Percentiles rank a stretch among this genome's conserved stretches.
Conservation (phyloP, 352 stramenopile genomes). For the Globisporangium radiosum region DNA sequence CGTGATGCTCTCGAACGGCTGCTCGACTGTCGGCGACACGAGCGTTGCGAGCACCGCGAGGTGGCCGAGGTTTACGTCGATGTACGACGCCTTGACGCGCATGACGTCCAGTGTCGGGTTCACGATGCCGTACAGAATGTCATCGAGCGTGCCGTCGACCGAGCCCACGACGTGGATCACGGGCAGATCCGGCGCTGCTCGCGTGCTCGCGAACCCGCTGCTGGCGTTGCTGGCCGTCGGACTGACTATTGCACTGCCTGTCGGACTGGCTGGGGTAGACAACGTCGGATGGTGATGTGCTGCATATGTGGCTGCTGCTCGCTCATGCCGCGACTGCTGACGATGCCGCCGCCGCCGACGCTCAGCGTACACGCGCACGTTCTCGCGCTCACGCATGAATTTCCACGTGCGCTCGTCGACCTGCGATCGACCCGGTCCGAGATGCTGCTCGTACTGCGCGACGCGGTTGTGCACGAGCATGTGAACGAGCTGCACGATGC, state of each 20-base stretch:
- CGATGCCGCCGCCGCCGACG: slow-evolving; percentile 8
- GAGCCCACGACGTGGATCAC: slow-evolving; percentile 27
- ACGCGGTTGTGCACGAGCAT: slow-evolving; percentile 24
- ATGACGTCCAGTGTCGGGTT: slow-evolving; percentile 26
- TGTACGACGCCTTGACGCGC: slow-evolving; percentile 30
- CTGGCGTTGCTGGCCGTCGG: neutral
- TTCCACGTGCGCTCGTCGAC: slow-evolving; percentile 29
- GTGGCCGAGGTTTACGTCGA: slow-evolving; percentile 29
- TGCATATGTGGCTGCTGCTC: neutral
- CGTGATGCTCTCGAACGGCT: slow-evolving; percentile 31
- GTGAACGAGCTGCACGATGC: slow-evolving; percentile 25
- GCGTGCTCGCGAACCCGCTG: slow-evolving; percentile 5
- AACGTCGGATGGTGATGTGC: too few species aligned
- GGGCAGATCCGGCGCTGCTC: slow-evolving; percentile 9
- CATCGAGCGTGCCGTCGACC: slow-evolving; percentile 29
- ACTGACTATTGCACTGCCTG: neutral
- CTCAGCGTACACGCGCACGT: slow-evolving; percentile 26
- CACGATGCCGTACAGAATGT: slow-evolving; percentile 30
- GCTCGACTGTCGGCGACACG: slow-evolving; percentile 14
- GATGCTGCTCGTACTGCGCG: slow-evolving; percentile 24
- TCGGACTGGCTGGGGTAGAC: neutral
- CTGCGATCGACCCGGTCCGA: slow-evolving; percentile 13
- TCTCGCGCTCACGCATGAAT: slow-evolving; percentile 30
- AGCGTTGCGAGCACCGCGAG: slow-evolving; percentile 35
- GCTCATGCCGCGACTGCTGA: neutral